Base-by-base conservation (phyloP, 2,329 filamentous ascomycete species). In the Stagonosporopsis chrysanthemi region DNA sequence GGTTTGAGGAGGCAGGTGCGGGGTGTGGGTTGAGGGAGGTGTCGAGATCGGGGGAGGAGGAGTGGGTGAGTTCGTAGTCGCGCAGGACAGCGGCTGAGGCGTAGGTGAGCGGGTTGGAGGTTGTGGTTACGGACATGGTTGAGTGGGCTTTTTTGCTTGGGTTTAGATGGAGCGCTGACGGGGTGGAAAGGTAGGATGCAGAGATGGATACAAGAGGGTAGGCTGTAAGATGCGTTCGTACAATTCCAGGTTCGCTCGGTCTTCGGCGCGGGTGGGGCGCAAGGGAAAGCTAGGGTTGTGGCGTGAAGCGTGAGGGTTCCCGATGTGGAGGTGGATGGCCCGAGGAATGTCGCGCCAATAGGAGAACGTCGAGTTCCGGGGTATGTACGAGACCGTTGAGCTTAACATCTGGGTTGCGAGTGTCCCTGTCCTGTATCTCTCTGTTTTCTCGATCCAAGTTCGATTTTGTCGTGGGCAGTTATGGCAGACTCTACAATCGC, bases 11-110 rank as follows among this genome's bases (percentile, higher is more conserved):
- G 14, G 40, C 58, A 73, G 70, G 64, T 58, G 65, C 54, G 51
- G 71, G 64, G 64, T 72, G 67, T 63, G 67, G 54, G 64, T 64
- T 73, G 56, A 57, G 70, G 56, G 40, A 67, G 31, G 49, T 54
- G 40, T 74, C 67, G 57, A 65, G 54, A 2, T 73, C 67, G 8
- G 58, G 59, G n/a, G 44, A 45, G n/a, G 57, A 51, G 22, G 78
- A 77, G 59, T 82, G 77, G 56, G 79, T 78, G 40, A 83, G 71
- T 29, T 81, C 77, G 68, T 83, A 82, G 67, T 83, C 80, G 52
- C 72, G 72, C 22, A 83, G 76, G 22, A 74, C 58, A 17, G 75
- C 66, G 14, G 68, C 68, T 15, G 78, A 65, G n/a, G 70, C 68
- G 54, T 77, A 75, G 56, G 71, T 72, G 36, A 68, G 64, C 15